Evolutionary conservation across 2,329 filamentous ascomycete genomes (phyloP).

Genomic region (Fusarium duplospermum): DNA sequence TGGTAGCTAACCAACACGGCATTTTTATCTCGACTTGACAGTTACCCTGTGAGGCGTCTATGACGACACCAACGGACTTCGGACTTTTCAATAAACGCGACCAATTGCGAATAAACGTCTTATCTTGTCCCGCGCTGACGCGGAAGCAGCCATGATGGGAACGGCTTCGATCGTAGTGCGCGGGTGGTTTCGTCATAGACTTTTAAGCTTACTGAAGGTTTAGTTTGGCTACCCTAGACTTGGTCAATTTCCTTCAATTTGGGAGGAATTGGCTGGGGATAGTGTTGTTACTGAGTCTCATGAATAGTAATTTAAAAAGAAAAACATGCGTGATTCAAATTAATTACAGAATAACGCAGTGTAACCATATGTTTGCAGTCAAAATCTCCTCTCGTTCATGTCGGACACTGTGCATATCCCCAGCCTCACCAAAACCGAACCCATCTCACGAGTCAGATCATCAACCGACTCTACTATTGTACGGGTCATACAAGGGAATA

Average conservation of each 20-base stretch:
- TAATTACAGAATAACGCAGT: neutral
- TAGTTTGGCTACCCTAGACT: slow-evolving; percentile 12
- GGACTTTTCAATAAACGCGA: slow-evolving; percentile 28
- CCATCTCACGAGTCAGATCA: neutral
- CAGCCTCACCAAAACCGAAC: neutral
- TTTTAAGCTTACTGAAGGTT: slow-evolving; percentile 14
- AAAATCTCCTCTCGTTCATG: neutral
- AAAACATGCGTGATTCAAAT: neutral
- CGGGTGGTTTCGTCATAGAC: slow-evolving; percentile 28
- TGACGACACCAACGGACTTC: slow-evolving; percentile 37
- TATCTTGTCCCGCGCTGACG: neutral
- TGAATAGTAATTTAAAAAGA: neutral
- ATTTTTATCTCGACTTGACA: neutral
- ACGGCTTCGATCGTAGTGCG: neutral
- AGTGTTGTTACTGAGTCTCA: too few relatives aligned
- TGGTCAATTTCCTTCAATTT: neutral
- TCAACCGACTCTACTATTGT: neutral
- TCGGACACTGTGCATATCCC: neutral
- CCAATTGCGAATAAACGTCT: neutral
- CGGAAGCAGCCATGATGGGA: neutral
- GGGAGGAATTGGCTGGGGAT: neutral
- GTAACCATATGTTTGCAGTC: neutral
- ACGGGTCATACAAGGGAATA: neutral
- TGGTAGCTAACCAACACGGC: neutral
- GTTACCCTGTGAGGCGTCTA: slow-evolving; percentile 13